Percentiles rank a stretch among this genome's conserved stretches.
These are phyloP conservation scores for Firmiana major DNA, from an alignment of 345 rosid genomes.

Conservation along the genomic window DNA sequence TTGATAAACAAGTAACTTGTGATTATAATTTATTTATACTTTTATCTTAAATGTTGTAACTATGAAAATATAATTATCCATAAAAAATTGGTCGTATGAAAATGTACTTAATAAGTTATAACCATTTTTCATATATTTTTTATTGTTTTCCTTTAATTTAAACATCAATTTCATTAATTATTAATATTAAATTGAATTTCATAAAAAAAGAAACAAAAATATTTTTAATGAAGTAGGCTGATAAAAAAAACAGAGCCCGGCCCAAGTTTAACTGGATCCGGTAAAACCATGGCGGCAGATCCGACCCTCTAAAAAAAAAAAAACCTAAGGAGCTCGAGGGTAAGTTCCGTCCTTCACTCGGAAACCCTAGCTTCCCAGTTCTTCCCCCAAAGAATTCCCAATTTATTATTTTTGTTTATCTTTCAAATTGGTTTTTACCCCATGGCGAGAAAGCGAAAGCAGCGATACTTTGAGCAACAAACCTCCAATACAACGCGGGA, in stretches of 20 bases:
- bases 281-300: background rate
- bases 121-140: too few relatives aligned
- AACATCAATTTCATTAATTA: too few relatives aligned
- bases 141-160: too few relatives aligned
- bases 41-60: too few relatives aligned
- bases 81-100: too few relatives aligned
- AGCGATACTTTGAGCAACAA: conserved; percentile 34
- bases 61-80: too few relatives aligned
- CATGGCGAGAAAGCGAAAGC: conserved; percentile 69
- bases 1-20: too few relatives aligned
- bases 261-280: background rate
- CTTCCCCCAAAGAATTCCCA: conserved; percentile 15
- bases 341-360: background rate
- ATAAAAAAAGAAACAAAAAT: too few relatives aligned
- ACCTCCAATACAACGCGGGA: conserved; percentile 14
- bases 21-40: too few relatives aligned
- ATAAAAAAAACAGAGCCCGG: background rate
- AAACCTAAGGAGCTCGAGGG: too few relatives aligned
- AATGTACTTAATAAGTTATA: too few relatives aligned
- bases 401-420: background rate
- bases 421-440: conserved; percentile 8
- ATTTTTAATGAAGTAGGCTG: background rate
- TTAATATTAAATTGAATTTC: too few relatives aligned
- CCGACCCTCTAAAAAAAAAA: background rate
- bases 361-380: conserved; percentile 14